Percentiles rank a stretch among this genome's conserved stretches.
These are phyloP conservation scores for Dendrothele bispora DNA, from an alignment of 768 basidiomycete species.

Conservation along the genomic window DNA sequence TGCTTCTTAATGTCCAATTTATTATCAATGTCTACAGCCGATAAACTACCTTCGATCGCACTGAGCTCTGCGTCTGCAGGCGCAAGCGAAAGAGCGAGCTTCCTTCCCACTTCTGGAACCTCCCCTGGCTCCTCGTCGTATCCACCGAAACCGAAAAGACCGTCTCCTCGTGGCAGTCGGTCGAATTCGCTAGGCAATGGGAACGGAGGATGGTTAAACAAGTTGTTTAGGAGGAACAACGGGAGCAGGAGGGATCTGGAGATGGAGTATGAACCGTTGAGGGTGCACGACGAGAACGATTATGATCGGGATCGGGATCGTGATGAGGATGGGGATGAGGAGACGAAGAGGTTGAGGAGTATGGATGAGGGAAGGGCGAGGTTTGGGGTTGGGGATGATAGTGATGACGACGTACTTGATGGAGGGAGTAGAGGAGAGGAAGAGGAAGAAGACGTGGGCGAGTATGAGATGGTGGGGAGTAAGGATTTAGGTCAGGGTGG, in stretches of 20 bases:
- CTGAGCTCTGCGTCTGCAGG: not conserved
- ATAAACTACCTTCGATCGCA: not conserved
- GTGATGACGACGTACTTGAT: slow-evolving; percentile 3
- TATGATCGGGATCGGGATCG: too few relatives aligned
- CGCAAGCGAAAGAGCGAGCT: too few relatives aligned
- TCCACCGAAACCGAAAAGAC: slow-evolving; percentile 1
- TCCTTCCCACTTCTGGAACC: slow-evolving; percentile 2
- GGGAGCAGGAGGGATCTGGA: not conserved
- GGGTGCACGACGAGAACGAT: too few relatives aligned
- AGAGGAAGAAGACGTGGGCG: slow-evolving; percentile 4
- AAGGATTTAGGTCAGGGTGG: too few relatives aligned
- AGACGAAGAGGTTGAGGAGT: not conserved
- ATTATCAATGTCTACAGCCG: not conserved
- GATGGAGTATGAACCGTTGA: slow-evolving; percentile 3
- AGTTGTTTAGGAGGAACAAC: slow-evolving; percentile 1
- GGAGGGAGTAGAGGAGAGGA: not conserved
- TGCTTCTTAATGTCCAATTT: not conserved
- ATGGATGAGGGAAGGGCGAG: not conserved
- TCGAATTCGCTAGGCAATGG: not conserved
- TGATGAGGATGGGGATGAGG: slow-evolving; percentile 1
- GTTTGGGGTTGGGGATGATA: not conserved
- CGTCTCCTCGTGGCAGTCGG: not conserved
- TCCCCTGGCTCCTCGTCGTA: not conserved
- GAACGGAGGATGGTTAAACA: not conserved
- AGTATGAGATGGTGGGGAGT: slow-evolving; percentile 3